Evolutionary conservation across 371 early-diverging fungal species (phyloP).

Genomic region (Circinella umbellata): DNA sequence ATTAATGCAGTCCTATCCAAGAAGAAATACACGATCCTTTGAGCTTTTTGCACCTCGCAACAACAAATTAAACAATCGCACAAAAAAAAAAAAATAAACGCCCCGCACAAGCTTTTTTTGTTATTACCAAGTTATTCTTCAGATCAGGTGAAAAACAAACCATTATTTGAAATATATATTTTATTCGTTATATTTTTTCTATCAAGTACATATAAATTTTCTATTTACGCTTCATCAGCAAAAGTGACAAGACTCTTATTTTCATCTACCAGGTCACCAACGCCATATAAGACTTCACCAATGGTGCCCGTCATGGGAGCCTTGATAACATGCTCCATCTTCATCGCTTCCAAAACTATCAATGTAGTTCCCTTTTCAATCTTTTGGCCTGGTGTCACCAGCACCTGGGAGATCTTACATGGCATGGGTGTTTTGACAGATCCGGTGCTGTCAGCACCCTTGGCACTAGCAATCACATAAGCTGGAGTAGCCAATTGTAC

Average conservation of each 20-base stretch:
- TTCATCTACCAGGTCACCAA: conserved; percentile 91
- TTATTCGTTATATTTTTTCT: too few species aligned
- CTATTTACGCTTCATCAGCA: conserved; percentile 33
- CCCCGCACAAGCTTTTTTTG: not conserved
- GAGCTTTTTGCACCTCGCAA: too few species aligned
- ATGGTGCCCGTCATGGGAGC: conserved; percentile 82
- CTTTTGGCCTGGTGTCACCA: conserved; percentile 79
- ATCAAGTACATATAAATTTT: too few species aligned
- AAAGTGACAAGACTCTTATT: conserved; percentile 84
- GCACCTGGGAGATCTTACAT: conserved; percentile 91
- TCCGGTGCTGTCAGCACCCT: conserved; percentile 61
- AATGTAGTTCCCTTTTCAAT: conserved; percentile 86
- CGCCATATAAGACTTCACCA: conserved; percentile 73
- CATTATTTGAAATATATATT: too few species aligned
- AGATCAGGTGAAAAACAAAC: too few species aligned
- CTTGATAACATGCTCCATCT: conserved; percentile 97
- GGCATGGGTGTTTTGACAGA: conserved; percentile 95
- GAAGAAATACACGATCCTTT: not conserved
- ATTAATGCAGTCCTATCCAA: not conserved
- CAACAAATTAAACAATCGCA: not conserved
- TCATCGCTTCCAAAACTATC: conserved; percentile 96
- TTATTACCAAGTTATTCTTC: not conserved
- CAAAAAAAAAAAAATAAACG: not conserved
- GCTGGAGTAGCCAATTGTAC: conserved; percentile 66
- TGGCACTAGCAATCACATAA: conserved; percentile 51